Evolutionary conservation across 441 rosid genomes (phyloP), one percentile per base, ranked within the genome.

Genomic region (Gossypium schwendimanii): DNA sequence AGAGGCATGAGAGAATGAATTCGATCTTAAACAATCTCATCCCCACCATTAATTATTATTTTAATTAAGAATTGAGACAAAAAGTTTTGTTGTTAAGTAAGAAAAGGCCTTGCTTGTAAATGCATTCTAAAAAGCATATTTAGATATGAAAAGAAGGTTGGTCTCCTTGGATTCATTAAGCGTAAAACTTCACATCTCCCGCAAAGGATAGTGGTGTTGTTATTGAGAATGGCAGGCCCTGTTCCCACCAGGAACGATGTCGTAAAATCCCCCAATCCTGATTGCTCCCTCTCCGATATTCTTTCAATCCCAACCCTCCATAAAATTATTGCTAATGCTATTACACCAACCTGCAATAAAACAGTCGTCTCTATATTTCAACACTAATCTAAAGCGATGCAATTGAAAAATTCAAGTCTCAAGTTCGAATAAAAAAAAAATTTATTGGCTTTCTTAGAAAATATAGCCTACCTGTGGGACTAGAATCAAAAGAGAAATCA

Each of bases 211-310:
- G n/a, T 54, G 26, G 84, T 57, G 23, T 82, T 68, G 18, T 10
- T 41, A 20, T 41, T 1, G 33, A 83, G 77, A 0, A 60, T 1
- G 61, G 7, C 76, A 1, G 88, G 80, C 15, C 8, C 76, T 2
- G 85, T 81, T 53, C 78, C 75, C 23, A 85, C 87, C 75, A 85
- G 57, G 70, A 85, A 85, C 15, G 89, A 87, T 26, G 72, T 84
- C n/a, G 73, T 81, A 31, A 87, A 76, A 33, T 63, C 71, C 0
- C 79, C 69, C 20, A 53, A 23, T 6, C 63, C 77, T 3, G 68
- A n/a, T 28, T 63, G 17, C 23, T 39, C 58, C 45, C 68, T 49
- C 3, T 73, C 62, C 12, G 26, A 28, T 14, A 65, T 74, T 1
- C 85, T 79, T 52, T 72, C 80, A 0, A 63, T 28, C 4, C 89